phyloP scores from a whole-genome alignment of 2,329 filamentous ascomycete genomes.

The Fusarium sp. region DNA sequence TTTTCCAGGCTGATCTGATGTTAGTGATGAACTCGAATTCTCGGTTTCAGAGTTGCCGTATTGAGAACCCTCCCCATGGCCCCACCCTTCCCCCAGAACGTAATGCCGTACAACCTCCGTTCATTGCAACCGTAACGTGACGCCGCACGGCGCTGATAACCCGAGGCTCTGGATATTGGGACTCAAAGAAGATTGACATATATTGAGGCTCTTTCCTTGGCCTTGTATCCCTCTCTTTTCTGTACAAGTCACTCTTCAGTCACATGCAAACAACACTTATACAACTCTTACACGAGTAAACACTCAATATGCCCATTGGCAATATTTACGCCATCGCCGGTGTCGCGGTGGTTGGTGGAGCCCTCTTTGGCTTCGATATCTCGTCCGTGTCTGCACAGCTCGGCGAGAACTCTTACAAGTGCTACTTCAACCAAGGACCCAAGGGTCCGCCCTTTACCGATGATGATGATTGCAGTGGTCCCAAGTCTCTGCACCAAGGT shows the following conservation, averaged over 20 bases:
- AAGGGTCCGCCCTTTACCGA: conserved; percentile 47
- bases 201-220: neutral
- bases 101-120: conserved; percentile 2
- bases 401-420: conserved; percentile 51
- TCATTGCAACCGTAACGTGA: conserved; percentile 12
- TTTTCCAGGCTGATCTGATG: neutral
- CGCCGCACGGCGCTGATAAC: neutral
- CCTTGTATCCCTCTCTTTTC: neutral
- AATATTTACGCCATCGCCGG: conserved; percentile 43
- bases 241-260: neutral
- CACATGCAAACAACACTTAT: neutral
- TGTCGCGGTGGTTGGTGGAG: conserved; percentile 38
- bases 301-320: conserved; percentile 32
- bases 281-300: neutral
- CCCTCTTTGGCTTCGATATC: conserved; percentile 43
- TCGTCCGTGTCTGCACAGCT: conserved; percentile 41
- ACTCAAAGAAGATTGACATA: conserved; percentile 8
- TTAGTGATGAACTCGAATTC: conserved; percentile 3
- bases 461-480: conserved; percentile 47
- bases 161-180: neutral
- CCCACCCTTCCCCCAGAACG: conserved; percentile 21
- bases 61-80: neutral
- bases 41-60: conserved; percentile 1
- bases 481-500: conserved; percentile 58
- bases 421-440: conserved; percentile 54